Evolutionary conservation across 176 grass and related monocot species (phyloP), one percentile per base, ranked within the genome.

Genomic region (Carex scoparia): DNA sequence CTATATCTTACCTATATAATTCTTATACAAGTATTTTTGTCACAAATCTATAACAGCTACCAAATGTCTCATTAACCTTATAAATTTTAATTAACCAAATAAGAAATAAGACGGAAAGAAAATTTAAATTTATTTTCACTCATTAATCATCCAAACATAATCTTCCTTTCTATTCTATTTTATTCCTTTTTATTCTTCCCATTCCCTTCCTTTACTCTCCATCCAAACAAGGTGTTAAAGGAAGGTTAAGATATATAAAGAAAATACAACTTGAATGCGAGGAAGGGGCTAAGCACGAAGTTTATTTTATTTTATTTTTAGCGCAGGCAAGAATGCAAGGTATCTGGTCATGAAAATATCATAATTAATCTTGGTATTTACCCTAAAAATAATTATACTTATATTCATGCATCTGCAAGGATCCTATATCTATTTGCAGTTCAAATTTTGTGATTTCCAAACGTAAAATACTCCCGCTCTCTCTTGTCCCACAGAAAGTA

Each of bases 241-340:
- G 9, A 23, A 44, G 18, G 2, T 51, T 4, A 8, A 53, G 44
- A 51, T 44, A 18, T 13, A n/a, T 61, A 10, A 85, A 27, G 33
- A 85, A 38, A 60, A 55, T 31, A 15, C 7, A 44, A 76, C 56
- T 84, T 73, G 55, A 12, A 73, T 74, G 49, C 74, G 49, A 35
- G 37, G 7, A 46, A 33, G 58, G 51, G 14, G 16, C n/a, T 72
- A 67, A 27, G 38, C 27, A 32, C 23, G 42, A 84, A 35, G 37
- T 23, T 19, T 11, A 23, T 23, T 23, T 23, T 23, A 23, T 69
- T 67, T 69, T 23, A 7, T 31, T 31, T 31, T 31, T 4, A 13
- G 33, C 1, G 1, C 35, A 85, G 53, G 69, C 38, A 85, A 61
- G 55, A 15, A 85, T 64, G 31, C 84, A 84, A 56, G 84, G 83